phyloP scores from a whole-genome alignment of 2,329 filamentous ascomycete genomes.

The Fusarium devonianum region DNA sequence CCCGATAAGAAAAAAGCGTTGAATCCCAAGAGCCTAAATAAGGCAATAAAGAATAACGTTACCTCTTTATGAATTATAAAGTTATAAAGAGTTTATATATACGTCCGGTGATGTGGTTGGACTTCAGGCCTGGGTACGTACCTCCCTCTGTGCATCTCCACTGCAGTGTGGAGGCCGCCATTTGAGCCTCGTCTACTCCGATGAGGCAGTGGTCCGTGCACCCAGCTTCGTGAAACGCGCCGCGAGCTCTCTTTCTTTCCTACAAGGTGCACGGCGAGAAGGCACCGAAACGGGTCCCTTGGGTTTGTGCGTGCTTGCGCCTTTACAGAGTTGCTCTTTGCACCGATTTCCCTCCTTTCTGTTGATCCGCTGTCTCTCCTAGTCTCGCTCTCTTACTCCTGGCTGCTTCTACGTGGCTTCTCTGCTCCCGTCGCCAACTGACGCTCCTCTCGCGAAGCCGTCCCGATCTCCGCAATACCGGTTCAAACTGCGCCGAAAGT shows the following conservation, averaged over 20 bases:
- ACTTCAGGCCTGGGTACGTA: constrained; percentile 2
- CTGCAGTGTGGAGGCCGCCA: background rate
- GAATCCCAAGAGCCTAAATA: too few species aligned
- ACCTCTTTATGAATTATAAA: too few species aligned
- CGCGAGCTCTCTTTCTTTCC: constrained; percentile 30
- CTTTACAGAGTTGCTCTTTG: constrained; percentile 12
- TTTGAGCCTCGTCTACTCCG: constrained; percentile 18
- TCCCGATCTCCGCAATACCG: constrained; percentile 17
- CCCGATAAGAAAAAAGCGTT: too few species aligned
- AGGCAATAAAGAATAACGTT: too few species aligned
- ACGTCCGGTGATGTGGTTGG: too few species aligned
- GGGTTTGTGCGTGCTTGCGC: constrained; percentile 27
- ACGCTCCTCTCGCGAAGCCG: constrained; percentile 4
- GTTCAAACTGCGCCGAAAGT: constrained; percentile 27
- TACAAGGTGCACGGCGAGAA: constrained; percentile 28
- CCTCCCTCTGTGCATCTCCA: too few species aligned
- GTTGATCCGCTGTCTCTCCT: background rate
- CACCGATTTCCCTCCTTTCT: constrained; percentile 1
- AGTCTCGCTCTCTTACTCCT: background rate
- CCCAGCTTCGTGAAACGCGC: constrained; percentile 32
- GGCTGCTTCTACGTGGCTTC: background rate
- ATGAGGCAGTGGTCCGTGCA: constrained; percentile 32
- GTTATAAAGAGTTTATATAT: too few species aligned
- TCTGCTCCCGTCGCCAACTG: background rate
- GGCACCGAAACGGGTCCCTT: constrained; percentile 11